Evolutionary conservation across 2,329 filamentous ascomycete genomes (phyloP), one percentile per base, ranked within the genome.

Genomic region (Eutypa lata): DNA sequence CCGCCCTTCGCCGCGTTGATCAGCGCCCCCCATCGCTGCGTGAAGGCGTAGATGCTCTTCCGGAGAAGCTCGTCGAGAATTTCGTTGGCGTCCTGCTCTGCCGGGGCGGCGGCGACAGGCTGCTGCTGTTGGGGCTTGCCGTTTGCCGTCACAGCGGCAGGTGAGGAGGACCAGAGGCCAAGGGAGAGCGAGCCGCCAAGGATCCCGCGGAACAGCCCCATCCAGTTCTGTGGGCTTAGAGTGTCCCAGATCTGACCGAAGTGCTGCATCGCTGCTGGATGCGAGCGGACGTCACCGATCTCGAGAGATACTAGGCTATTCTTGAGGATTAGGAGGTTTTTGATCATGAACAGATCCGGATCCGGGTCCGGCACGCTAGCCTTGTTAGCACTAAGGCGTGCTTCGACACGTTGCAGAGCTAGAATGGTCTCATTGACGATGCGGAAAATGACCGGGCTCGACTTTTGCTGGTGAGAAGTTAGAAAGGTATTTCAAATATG

Each of bases 271-370:
- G 75, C 73, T 16, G 73, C 67, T 7, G 72, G 70, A 44, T 80
- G 76, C 51, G 79, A 80, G 54, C 82, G 75, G 16, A 84, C 79
- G 59, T 86, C 83, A 49, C 83, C 92, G 60, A 99, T 97, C 73
- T 99, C 94, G 56, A 99, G 91, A 10, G 92, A 92, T 24, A 99
- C 86, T 49, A 99, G 89, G 68, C 97, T 90, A 67, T 97, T 95
- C 71, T 97, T 97, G 49, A 99, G 82, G 48, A 97, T 87, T 48
- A 99, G 87, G 2, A 99, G 81, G 68, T 99, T 96, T 62, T 93
- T 94, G 63, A 99, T 87, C 65, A 97, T 86, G 72, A 99, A 99
- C 4, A 99, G 80, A 61, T 96, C 89, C 0, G 89, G 83, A 67
- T 97, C 91, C 7, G 87, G 80, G 2, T 82, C 80, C 1, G 67